phyloP scores from a whole-genome alignment of 371 early-diverging fungal genomes.

The Mycotypha africana region DNA sequence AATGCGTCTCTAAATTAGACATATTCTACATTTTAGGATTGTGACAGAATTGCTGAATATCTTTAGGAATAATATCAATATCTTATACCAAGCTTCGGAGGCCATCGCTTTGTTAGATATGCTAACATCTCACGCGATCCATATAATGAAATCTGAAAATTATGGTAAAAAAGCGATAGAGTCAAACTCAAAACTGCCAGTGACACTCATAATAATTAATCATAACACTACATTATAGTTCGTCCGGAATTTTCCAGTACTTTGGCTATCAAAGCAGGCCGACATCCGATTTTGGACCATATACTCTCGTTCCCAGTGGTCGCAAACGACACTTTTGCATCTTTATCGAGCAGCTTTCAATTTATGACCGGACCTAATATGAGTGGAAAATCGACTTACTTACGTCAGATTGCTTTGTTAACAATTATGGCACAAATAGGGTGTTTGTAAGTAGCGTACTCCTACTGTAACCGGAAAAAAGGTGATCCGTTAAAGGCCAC shows the following conservation, averaged over 20 bases:
- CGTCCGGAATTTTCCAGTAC: conserved; percentile 81
- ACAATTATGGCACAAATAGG: conserved; percentile 96
- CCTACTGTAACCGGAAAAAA: too few relatives aligned
- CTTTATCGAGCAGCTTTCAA: conserved; percentile 65
- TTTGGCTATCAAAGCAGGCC: conserved; percentile 72
- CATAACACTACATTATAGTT: conserved; percentile 23
- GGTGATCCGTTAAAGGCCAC: neutral
- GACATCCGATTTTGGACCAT: conserved; percentile 79
- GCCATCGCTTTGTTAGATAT: conserved; percentile 81
- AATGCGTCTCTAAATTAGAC: too few relatives aligned
- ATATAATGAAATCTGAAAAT: too few relatives aligned
- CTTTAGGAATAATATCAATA: conserved; percentile 55
- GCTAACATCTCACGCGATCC: conserved; percentile 71
- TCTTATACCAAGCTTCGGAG: conserved; percentile 77
- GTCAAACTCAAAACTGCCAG: neutral
- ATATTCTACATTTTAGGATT: conserved; percentile 32
- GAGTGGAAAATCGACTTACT: conserved; percentile 95
- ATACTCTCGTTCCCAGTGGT: conserved; percentile 47
- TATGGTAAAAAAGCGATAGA: conserved; percentile 38
- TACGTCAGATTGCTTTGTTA: conserved; percentile 86
- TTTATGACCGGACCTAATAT: conserved; percentile 98
- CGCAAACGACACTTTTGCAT: conserved; percentile 77
- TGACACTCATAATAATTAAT: neutral
- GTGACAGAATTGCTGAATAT: conserved; percentile 52
- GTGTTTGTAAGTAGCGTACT: conserved; percentile 66